These are phyloP conservation scores for Vicia villosa DNA, from an alignment of 306 rosid genomes.

Conservation along the genomic window DNA sequence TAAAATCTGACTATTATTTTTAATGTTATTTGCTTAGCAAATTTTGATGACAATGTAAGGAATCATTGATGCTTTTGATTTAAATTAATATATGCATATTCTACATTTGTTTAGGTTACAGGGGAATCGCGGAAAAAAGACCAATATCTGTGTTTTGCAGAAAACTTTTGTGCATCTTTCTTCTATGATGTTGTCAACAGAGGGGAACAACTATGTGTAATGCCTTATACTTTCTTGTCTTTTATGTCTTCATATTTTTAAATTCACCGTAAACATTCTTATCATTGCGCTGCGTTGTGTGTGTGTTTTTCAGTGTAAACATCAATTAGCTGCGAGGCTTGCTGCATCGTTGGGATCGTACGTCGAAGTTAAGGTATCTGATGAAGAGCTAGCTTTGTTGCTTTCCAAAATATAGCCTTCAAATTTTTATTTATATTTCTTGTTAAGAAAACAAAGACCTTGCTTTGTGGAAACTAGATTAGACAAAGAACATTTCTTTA, in stretches of 20 bases:
- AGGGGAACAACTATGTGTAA: slow-evolving; percentile 89
- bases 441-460: too few species aligned
- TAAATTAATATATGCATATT: not conserved
- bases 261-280: slow-evolving; percentile 9
- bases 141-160: slow-evolving; percentile 76
- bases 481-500: too few species aligned
- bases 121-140: slow-evolving; percentile 90
- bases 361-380: too few species aligned
- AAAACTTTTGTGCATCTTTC: slow-evolving; percentile 74
- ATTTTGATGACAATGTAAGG: slow-evolving; percentile 4
- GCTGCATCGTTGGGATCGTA: too few species aligned
- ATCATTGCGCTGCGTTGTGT: not conserved
- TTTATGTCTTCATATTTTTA: slow-evolving; percentile 1
- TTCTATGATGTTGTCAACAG: slow-evolving; percentile 79
- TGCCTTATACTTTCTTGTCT: slow-evolving; percentile 34
- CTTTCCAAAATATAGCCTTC: too few species aligned
- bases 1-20: not conserved
- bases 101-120: slow-evolving; percentile 52
- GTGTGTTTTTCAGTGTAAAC: slow-evolving; percentile 66
- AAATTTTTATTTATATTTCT: too few species aligned
- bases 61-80: slow-evolving; percentile 9
- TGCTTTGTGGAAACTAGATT: too few species aligned
- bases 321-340: too few species aligned
- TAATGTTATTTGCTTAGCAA: too few species aligned
- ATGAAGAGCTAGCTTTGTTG: too few species aligned